Evolutionary conservation across 2,329 filamentous ascomycete genomes (phyloP).

Genomic region (Neonectria faginata): DNA sequence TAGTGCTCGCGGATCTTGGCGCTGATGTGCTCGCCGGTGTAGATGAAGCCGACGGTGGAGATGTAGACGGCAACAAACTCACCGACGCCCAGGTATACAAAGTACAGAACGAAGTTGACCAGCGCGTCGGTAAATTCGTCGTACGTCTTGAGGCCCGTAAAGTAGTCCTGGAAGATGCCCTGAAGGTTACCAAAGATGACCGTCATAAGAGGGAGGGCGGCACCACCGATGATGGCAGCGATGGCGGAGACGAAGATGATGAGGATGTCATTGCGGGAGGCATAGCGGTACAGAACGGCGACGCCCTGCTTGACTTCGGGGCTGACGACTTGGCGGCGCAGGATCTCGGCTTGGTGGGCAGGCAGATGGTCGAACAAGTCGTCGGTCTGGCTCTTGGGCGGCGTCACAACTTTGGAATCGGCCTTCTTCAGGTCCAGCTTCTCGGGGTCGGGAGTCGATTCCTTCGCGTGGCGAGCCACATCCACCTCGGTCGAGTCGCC

Average conservation of each 20-base stretch:
- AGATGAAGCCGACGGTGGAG: constrained; percentile 90
- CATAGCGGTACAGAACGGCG: constrained; percentile 76
- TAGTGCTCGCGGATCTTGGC: constrained; percentile 86
- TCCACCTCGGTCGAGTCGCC: constrained; percentile 50
- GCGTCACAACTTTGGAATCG: constrained; percentile 56
- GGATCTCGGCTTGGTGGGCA: constrained; percentile 72
- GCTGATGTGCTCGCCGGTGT: constrained; percentile 82
- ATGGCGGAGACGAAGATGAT: constrained; percentile 72
- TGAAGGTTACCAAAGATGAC: constrained; percentile 83
- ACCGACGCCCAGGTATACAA: constrained; percentile 84
- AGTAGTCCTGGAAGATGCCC: constrained; percentile 75
- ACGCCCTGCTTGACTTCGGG: constrained; percentile 74
- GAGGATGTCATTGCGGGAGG: constrained; percentile 71
- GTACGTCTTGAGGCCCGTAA: constrained; percentile 59
- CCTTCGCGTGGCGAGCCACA: constrained; percentile 28
- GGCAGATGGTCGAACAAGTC: constrained; percentile 73
- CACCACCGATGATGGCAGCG: constrained; percentile 77
- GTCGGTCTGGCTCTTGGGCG: constrained; percentile 53
- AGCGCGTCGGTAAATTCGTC: constrained; percentile 71
- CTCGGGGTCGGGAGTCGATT: constrained; percentile 31
- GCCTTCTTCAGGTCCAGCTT: constrained; percentile 53
- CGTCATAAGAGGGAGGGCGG: constrained; percentile 83
- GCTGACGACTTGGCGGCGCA: constrained; percentile 76
- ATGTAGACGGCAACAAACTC: constrained; percentile 84
- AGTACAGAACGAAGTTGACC: constrained; percentile 78